These are phyloP conservation scores for Tylopilus vinaceipallidus DNA, from an alignment of 768 basidiomycete species.

Conservation along the genomic window DNA sequence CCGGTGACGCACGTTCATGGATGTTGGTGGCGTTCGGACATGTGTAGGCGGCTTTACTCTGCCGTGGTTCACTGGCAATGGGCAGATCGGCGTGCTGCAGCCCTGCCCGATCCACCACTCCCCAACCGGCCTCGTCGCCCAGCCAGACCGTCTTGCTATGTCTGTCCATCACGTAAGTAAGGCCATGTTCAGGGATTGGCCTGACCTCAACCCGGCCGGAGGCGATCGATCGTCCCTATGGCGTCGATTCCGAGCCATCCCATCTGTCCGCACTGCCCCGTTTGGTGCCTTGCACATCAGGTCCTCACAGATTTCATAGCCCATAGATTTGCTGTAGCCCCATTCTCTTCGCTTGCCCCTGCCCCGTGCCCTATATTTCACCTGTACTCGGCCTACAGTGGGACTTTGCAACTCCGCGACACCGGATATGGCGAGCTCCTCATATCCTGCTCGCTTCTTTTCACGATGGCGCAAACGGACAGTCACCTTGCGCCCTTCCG, in stretches of 20 bases:
- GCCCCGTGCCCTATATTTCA: constrained; percentile 7
- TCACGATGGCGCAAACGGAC: constrained; percentile 22
- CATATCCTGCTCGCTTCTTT: constrained; percentile 25
- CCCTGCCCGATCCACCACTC: not conserved
- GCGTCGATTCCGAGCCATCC: constrained; percentile 1
- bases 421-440: constrained; percentile 25
- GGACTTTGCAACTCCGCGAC: constrained; percentile 30
- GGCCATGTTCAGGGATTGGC: not conserved
- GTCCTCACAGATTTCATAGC: not conserved
- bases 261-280: constrained; percentile 5
- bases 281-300: constrained; percentile 9
- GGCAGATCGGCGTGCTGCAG: not conserved
- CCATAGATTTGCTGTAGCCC: constrained; percentile 4
- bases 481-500: constrained; percentile 23
- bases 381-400: not conserved
- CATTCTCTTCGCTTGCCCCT: not conserved
- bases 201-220: no score
- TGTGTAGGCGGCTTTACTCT: not conserved
- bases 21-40: constrained; percentile 25
- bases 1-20: constrained; percentile 17
- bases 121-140: not conserved
- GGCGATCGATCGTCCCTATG: constrained; percentile 8
- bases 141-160: constrained; percentile 1
- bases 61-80: not conserved
- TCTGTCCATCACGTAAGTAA: constrained; percentile 12